Percentiles rank a stretch among this genome's conserved stretches.
Conservation (phyloP, 139 green algal genomes). For the Dunaliella primolecta region DNA sequence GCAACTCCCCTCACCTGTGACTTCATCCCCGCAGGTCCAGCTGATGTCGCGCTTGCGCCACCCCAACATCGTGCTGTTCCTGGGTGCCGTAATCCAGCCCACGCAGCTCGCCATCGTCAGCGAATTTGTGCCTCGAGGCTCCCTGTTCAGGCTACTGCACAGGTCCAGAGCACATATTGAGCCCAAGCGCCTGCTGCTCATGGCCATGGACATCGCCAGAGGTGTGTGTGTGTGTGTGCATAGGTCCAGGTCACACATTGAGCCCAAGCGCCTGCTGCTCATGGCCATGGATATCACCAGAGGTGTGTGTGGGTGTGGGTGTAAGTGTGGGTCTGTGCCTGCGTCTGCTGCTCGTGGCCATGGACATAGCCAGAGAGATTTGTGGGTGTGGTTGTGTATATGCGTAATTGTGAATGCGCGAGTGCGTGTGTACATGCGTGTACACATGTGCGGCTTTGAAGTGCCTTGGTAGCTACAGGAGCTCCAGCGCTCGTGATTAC, state of each 20-base stretch:
- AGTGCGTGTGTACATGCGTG: no score
- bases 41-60: conserved; percentile 66
- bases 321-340: conserved; percentile 51
- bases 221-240: conserved; percentile 71
- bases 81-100: conserved; percentile 43
- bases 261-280: conserved; percentile 58
- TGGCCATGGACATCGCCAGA: conserved; percentile 80
- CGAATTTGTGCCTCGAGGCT: conserved; percentile 72
- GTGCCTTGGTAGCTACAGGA: no score
- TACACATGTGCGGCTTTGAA: no score
- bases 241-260: conserved; percentile 43
- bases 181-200: conserved; percentile 60
- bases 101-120: conserved; percentile 73
- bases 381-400: conserved; percentile 64
- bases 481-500: no score
- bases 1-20: not conserved
- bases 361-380: conserved; percentile 78
- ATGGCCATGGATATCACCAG: conserved; percentile 83
- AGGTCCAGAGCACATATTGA: conserved; percentile 51
- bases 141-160: conserved; percentile 69
- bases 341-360: conserved; percentile 72
- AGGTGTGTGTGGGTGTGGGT: conserved; percentile 67
- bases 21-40: not conserved
- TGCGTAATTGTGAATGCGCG: no score
- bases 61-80: conserved; percentile 82